Conservation (phyloP, 768 basidiomycete species). For the Tephrocybe sp. region DNA sequence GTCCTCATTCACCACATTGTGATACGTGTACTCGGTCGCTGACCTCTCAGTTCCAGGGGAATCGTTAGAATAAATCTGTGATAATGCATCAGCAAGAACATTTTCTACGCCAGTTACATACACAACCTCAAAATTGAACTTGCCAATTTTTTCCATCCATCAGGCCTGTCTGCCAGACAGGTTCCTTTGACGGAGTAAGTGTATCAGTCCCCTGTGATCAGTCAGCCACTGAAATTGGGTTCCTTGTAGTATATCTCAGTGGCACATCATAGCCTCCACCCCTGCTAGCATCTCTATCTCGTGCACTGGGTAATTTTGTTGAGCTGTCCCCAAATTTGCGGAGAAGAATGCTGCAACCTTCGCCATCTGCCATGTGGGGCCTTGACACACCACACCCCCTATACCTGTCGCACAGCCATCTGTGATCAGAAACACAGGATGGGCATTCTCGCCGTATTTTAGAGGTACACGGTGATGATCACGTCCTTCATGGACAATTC, state of each 20-base stretch:
- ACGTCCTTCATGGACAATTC: neutral
- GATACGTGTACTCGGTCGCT: neutral
- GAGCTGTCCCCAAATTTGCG: neutral
- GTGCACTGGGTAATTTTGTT: conserved; percentile 2
- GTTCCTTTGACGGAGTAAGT: neutral
- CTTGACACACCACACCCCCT: neutral
- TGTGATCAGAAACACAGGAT: neutral
- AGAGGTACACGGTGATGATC: neutral
- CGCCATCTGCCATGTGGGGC: neutral
- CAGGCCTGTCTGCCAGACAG: neutral
- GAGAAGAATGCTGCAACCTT: neutral
- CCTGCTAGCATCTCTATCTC: neutral
- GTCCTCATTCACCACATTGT: too few relatives aligned
- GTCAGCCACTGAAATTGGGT: neutral
- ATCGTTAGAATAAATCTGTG: neutral
- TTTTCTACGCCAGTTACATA: neutral
- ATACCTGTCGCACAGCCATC: neutral
- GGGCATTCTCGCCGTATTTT: neutral
- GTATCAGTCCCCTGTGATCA: neutral
- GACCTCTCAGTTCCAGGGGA: neutral
- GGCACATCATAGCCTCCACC: neutral
- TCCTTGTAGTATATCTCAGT: neutral
- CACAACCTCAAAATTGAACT: too few relatives aligned
- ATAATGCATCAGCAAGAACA: neutral
- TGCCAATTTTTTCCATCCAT: neutral